Conservation (phyloP, 2,329 filamentous ascomycete genomes). For the Epichloe sylvatica region DNA sequence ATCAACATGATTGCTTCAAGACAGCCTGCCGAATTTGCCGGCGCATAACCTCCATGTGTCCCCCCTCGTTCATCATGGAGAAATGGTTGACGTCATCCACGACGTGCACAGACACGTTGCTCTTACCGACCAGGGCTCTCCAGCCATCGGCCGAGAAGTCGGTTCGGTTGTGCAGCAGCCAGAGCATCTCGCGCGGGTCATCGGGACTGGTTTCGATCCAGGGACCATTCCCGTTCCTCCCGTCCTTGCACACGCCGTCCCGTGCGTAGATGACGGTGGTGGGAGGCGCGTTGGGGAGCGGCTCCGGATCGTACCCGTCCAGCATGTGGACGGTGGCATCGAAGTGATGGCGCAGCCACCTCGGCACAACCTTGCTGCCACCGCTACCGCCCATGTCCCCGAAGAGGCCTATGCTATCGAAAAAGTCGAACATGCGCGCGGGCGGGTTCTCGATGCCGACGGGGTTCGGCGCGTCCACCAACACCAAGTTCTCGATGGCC, state of each 20-base stretch:
- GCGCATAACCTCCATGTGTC: too few species aligned
- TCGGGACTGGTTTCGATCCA: conserved; percentile 28
- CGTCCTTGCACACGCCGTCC: conserved; percentile 40
- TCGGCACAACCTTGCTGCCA: conserved; percentile 43
- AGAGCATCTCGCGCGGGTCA: conserved; percentile 51
- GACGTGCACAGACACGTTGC: conserved; percentile 56
- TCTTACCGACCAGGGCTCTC: conserved; percentile 21
- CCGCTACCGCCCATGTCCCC: conserved; percentile 44
- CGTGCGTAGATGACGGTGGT: conserved; percentile 53
- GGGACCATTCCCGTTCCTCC: conserved; percentile 34
- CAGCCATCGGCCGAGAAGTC: conserved; percentile 37
- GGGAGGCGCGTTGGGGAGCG: conserved; percentile 30
- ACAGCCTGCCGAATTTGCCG: too few species aligned
- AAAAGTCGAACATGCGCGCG: conserved; percentile 50
- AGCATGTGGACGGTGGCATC: conserved; percentile 53
- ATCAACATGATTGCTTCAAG: too few species aligned
- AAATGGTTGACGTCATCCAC: conserved; percentile 59
- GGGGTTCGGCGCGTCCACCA: conserved; percentile 55
- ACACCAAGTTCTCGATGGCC: conserved; percentile 42
- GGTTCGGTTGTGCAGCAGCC: conserved; percentile 58
- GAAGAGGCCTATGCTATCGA: conserved; percentile 46
- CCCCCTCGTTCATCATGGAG: conserved; percentile 45
- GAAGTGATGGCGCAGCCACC: conserved; percentile 66
- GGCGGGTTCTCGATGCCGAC: conserved; percentile 56
- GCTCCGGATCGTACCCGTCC: conserved; percentile 53